Evolutionary conservation across 208 protist species (phyloP).

Genomic region (Lotmaria passim): DNA sequence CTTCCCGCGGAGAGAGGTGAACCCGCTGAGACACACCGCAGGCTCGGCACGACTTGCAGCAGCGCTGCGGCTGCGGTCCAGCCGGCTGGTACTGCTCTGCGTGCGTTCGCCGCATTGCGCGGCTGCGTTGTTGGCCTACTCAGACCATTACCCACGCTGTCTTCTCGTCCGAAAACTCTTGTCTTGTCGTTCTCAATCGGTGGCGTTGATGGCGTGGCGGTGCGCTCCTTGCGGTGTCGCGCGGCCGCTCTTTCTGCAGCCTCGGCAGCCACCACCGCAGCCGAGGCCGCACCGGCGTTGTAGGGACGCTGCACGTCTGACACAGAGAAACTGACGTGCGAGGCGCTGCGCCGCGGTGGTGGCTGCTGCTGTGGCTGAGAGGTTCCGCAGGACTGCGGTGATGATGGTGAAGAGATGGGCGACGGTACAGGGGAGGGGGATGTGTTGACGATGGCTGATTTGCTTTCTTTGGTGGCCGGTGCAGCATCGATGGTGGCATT

Average conservation of each 20-base stretch:
- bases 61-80: background rate
- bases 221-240: background rate
- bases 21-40: too few relatives aligned
- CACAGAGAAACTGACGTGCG: conserved; percentile 31
- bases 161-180: background rate
- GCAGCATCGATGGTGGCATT: background rate
- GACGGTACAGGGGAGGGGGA: background rate
- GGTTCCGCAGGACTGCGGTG: background rate
- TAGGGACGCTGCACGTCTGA: conserved; percentile 6
- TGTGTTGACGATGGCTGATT: background rate
- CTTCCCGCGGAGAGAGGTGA: background rate
- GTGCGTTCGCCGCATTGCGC: background rate
- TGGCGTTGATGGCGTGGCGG: background rate
- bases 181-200: background rate
- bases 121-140: background rate
- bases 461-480: background rate
- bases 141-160: background rate
- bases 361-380: background rate
- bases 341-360: background rate
- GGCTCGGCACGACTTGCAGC: conserved; percentile 15
- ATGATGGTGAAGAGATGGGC: background rate
- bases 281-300: conserved; percentile 5
- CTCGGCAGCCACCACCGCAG: background rate
- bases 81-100: background rate
- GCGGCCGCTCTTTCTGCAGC: background rate